Base-by-base conservation (phyloP, 306 rosid species). In the Albizia julibrissin region DNA sequence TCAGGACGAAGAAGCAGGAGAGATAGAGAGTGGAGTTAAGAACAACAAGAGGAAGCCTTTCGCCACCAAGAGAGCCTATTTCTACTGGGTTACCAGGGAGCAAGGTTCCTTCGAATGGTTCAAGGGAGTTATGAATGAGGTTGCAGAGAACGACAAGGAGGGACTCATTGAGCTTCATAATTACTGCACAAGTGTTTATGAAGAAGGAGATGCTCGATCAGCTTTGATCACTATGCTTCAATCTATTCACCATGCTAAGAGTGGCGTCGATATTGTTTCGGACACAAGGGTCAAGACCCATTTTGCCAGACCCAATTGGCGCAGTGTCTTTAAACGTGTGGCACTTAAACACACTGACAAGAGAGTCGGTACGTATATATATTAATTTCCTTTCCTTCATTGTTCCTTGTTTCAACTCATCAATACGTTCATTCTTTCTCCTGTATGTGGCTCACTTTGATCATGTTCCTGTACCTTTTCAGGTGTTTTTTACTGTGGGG, bases 401-500 rank as follows among this genome's bases (percentile, higher is more conserved):
- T 64, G 69, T 5, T 58, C 65, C 2, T 64, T 13, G 39, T 15
- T 29, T 5, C 37, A 1, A 58, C 26, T 58, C 64, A 24, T 16
- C 29, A 8, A 2, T 44, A 13, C 37, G 15, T 42, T 9, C 14
- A 10, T 43, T 10, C 3, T 31, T 71, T 64, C 50, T 58, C 31
- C 66, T 10, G 22, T 22, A 12, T 14, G 40, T 37, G 40, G 40
- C 78, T 72, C 42, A 81, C 34, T 69, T 73, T 1, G 6, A 9
- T 49, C 49, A 50, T 50, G 1, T 10, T 2, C 21, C 3, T 16
- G 40, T 34, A 1, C 59, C 81, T 3, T 80, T 52, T 29, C 85
- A 94, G 97, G 97, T 62, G 98, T 94, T 19, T 94, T 94, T 62
- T 92, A 94, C 87, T 92, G 97, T 77, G 98, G 97, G 37, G 91